A percentile compares a stretch with the other conserved stretches of the same genome.
Conservation (phyloP, 108 stramenopile genomes). For the Cyclotella distinguenda region DNA sequence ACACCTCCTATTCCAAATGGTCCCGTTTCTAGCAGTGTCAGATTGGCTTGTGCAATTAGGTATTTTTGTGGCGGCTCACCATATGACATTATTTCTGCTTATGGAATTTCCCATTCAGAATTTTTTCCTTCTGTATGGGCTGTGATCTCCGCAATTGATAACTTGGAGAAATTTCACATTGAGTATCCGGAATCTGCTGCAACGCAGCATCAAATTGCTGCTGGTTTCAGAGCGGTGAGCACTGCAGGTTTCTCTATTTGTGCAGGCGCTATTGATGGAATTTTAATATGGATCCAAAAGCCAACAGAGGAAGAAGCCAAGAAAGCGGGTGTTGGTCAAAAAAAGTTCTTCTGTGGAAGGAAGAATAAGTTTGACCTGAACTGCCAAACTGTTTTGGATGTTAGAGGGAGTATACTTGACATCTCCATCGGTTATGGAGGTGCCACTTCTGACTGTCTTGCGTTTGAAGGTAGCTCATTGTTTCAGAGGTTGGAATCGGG, state of each 20-base stretch:
- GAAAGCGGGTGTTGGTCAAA: conserved; percentile 6
- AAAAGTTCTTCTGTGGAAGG: conserved; percentile 40
- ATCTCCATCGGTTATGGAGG: conserved; percentile 18
- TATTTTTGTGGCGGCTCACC: no score
- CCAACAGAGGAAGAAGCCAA: conserved; percentile 18
- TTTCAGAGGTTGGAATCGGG: conserved; percentile 4
- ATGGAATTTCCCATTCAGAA: no score
- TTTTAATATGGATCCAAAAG: conserved; percentile 41
- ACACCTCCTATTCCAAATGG: no score
- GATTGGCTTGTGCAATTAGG: no score
- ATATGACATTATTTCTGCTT: no score
- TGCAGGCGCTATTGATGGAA: conserved; percentile 50
- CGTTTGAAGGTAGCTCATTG: conserved; percentile 12
- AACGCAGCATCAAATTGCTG: background rate
- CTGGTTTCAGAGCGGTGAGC: conserved; percentile 26
- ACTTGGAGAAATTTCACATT: conserved; percentile 3
- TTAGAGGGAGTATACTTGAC: conserved; percentile 15
- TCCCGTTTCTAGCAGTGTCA: no score
- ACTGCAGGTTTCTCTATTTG: conserved; percentile 20
- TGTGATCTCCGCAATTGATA: conserved; percentile 22
- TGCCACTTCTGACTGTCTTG: conserved; percentile 13
- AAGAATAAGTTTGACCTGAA: conserved; percentile 48
- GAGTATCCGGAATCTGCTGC: conserved; percentile 7
- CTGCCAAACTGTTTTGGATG: conserved; percentile 25
- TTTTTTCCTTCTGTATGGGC: conserved; percentile 15